These are phyloP conservation scores for Coemansia aciculifera DNA, from an alignment of 192 early-diverging fungal genomes.

Conservation along the genomic window DNA sequence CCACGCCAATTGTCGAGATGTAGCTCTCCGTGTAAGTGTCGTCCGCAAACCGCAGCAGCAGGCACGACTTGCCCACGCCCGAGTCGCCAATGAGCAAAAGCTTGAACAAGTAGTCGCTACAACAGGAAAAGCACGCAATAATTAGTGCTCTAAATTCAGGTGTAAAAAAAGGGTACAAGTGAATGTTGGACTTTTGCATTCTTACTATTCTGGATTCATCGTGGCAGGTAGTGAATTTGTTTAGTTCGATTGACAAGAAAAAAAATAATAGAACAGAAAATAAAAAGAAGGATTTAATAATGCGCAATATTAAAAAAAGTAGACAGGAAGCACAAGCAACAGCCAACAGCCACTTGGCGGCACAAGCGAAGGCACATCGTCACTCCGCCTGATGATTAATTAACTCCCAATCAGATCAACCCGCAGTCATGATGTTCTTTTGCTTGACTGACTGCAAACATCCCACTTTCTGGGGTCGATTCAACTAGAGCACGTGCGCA, in stretches of 20 bases:
- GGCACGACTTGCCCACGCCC: slow-evolving; percentile 96
- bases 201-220: slow-evolving; percentile 58
- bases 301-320: slow-evolving; percentile 3
- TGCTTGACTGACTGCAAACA: background rate
- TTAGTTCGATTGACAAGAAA: background rate
- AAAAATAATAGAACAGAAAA: background rate
- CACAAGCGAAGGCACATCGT: background rate
- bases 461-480: too few species aligned
- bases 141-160: background rate
- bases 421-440: background rate
- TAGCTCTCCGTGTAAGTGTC: slow-evolving; percentile 99
- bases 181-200: background rate
- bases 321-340: background rate
- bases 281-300: background rate
- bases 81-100: slow-evolving; percentile 98
- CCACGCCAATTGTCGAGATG: slow-evolving; percentile 98
- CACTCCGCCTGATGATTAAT: background rate
- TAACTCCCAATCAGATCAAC: background rate
- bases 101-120: slow-evolving; percentile 98
- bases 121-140: background rate
- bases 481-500: too few species aligned
- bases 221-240: background rate
- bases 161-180: background rate
- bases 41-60: slow-evolving; percentile 96
- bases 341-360: background rate